Conservation (phyloP, 192 early-diverging fungal species). For the Backusella luteola region DNA sequence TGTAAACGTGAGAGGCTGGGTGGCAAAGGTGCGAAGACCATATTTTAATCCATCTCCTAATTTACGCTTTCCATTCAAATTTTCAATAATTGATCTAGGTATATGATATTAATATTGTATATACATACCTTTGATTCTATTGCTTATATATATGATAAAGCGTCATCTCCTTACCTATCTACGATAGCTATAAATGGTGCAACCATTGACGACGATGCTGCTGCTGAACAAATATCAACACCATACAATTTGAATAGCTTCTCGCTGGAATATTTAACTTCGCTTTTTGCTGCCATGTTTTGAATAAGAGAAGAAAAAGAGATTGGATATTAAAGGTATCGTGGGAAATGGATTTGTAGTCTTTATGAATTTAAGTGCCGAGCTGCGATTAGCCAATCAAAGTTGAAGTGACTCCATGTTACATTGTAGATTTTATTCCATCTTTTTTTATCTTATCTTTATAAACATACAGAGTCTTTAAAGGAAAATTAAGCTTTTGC, state of each 20-base stretch:
- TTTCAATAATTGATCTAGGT: slow-evolving; percentile 46
- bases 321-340: neutral
- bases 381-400: neutral
- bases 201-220: slow-evolving; percentile 33
- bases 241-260: slow-evolving; percentile 18
- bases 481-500: neutral
- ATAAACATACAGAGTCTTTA: neutral
- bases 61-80: slow-evolving; percentile 38
- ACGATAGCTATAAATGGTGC: slow-evolving; percentile 47
- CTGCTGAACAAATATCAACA: slow-evolving; percentile 37
- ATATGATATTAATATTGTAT: neutral
- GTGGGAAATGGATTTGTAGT: neutral
- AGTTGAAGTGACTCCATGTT: neutral
- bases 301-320: neutral
- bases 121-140: neutral
- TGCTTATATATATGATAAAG: neutral
- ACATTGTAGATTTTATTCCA: neutral
- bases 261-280: neutral
- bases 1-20: slow-evolving; percentile 33
- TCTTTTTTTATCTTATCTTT: slow-evolving; percentile 4
- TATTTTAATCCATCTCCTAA: slow-evolving; percentile 28
- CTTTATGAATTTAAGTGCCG: neutral
- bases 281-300: neutral
- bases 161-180: slow-evolving; percentile 34
- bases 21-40: slow-evolving; percentile 28